These are phyloP conservation scores for Linderina pennispora DNA, from an alignment of 192 early-diverging fungal genomes.

Conservation along the genomic window DNA sequence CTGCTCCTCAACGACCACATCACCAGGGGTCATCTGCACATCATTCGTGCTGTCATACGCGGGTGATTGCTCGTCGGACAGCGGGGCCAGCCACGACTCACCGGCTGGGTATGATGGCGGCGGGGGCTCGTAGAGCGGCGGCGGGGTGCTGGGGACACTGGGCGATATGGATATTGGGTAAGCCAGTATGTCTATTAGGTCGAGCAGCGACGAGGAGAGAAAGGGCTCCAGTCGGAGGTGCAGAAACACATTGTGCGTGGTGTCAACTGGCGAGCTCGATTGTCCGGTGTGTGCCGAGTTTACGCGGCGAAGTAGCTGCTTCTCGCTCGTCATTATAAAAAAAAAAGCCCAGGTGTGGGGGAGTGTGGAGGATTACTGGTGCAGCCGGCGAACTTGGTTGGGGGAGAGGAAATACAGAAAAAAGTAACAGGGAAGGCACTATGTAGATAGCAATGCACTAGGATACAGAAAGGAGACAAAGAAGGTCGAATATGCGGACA, in stretches of 20 bases:
- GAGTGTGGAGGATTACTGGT: no score
- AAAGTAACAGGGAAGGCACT: no score
- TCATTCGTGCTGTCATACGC: no score
- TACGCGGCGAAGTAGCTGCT: slow-evolving; percentile 24
- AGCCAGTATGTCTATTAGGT: slow-evolving; percentile 29
- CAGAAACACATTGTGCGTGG: slow-evolving; percentile 31
- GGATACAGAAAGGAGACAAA: no score
- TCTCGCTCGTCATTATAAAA: slow-evolving; percentile 24
- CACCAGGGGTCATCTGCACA: slow-evolving; percentile 1
- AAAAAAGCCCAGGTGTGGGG: neutral
- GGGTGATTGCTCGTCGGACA: no score
- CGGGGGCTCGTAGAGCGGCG: slow-evolving; percentile 40
- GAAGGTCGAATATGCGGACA: no score
- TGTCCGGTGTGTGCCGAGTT: slow-evolving; percentile 15
- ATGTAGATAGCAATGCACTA: no score
- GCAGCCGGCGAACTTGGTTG: no score
- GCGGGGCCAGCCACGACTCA: no score
- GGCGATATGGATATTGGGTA: slow-evolving; percentile 25
- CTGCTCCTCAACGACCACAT: slow-evolving; percentile 3
- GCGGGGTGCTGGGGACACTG: slow-evolving; percentile 42
- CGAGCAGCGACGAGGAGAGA: slow-evolving; percentile 41
- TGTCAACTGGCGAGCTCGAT: slow-evolving; percentile 12
- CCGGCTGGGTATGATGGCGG: slow-evolving; percentile 44
- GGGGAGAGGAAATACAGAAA: no score
- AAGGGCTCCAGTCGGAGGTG: slow-evolving; percentile 40